phyloP scores from a whole-genome alignment of 495 filamentous ascomycete species.

The Penicillium arizonense region DNA sequence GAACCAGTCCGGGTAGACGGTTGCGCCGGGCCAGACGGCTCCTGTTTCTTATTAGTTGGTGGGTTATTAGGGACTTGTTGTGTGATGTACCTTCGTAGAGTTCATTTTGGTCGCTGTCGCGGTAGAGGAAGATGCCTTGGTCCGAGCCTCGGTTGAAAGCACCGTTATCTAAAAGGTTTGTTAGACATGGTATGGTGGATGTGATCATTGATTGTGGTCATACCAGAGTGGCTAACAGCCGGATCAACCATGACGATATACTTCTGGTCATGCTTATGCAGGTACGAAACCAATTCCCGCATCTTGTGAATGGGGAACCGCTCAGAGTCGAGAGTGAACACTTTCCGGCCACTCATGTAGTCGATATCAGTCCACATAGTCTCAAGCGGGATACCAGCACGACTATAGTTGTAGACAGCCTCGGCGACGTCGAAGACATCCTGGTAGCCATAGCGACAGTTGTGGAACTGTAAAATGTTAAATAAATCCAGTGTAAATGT shows the following conservation, averaged over 20 bases:
- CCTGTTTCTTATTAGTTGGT: constrained; percentile 25
- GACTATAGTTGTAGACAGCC: constrained; percentile 75
- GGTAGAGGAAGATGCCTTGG: constrained; percentile 63
- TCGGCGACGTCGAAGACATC: constrained; percentile 79
- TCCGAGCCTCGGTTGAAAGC: constrained; percentile 62
- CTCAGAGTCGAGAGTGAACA: constrained; percentile 74
- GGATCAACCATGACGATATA: constrained; percentile 91
- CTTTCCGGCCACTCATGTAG: constrained; percentile 66
- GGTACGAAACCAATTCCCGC: constrained; percentile 65
- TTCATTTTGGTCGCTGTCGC: constrained; percentile 52
- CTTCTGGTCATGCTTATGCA: constrained; percentile 73
- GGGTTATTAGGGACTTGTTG: background rate
- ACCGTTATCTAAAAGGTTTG: constrained; percentile 49
- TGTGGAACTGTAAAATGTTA: constrained; percentile 55
- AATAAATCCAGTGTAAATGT: background rate
- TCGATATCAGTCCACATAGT: constrained; percentile 90
- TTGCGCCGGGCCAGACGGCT: constrained; percentile 83
- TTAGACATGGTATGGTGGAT: background rate
- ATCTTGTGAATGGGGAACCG: constrained; percentile 67
- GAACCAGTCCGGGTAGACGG: constrained; percentile 87
- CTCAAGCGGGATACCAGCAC: constrained; percentile 75
- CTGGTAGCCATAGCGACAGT: constrained; percentile 79
- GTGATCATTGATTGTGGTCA: background rate
- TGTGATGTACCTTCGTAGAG: constrained; percentile 58
- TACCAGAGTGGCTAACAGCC: constrained; percentile 53